These are phyloP conservation scores for Ceratobasidium sp. DNA, from an alignment of 1,284 basidiomycete genomes.

Conservation along the genomic window DNA sequence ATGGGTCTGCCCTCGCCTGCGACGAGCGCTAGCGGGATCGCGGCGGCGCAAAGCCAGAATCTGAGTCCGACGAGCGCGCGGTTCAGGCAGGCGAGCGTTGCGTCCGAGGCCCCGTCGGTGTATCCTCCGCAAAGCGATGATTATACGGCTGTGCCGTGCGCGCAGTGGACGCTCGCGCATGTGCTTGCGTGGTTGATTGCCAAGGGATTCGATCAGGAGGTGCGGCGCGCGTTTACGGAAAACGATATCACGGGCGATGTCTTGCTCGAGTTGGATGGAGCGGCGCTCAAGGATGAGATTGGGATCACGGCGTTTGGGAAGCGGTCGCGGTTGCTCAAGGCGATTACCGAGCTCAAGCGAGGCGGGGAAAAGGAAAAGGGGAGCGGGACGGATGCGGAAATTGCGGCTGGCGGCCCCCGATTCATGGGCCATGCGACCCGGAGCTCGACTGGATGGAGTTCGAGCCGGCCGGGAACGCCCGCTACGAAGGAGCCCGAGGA, in stretches of 20 bases:
- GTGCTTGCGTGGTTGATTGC: constrained; percentile 89
- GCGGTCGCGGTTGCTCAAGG: constrained; percentile 91
- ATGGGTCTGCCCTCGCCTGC: constrained; percentile 46
- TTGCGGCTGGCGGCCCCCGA: constrained; percentile 52
- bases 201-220: constrained; percentile 86
- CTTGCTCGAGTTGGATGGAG: constrained; percentile 91
- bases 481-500: constrained; percentile 11
- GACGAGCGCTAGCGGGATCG: constrained; percentile 49
- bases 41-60: constrained; percentile 48
- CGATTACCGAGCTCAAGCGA: constrained; percentile 88
- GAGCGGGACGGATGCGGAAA: constrained; percentile 11
- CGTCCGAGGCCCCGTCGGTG: constrained; percentile 45
- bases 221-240: constrained; percentile 66
- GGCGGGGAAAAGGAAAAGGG: constrained; percentile 6
- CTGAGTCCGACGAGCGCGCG: constrained; percentile 46
- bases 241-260: constrained; percentile 99
- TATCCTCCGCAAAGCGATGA: constrained; percentile 32
- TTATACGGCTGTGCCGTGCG: constrained; percentile 59
- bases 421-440: constrained; percentile 30
- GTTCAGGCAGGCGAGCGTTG: constrained; percentile 52
- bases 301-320: constrained; percentile 96
- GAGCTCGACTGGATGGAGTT: constrained; percentile 35
- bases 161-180: constrained; percentile 88
- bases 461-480: constrained; percentile 25
- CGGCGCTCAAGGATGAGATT: constrained; percentile 93